Percentiles rank a stretch among this genome's conserved stretches.
Conservation (phyloP, 2,329 filamentous ascomycete genomes). For the Ceratocystis harringtonii region DNA sequence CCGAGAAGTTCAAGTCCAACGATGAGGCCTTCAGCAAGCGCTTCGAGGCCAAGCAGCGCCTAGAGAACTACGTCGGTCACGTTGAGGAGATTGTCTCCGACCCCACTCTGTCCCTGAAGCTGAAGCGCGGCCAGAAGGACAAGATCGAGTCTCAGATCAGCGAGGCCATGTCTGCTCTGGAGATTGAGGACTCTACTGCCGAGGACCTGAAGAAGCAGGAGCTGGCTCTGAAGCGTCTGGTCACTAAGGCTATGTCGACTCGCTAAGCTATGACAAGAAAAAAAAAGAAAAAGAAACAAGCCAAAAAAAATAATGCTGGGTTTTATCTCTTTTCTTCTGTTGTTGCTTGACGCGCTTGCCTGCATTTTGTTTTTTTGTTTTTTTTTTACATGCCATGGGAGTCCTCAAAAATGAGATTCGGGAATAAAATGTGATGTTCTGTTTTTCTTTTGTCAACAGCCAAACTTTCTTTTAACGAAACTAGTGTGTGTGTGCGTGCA, state of each 20-base stretch:
- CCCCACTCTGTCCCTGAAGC: slow-evolving; percentile 86
- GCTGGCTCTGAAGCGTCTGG: slow-evolving; percentile 88
- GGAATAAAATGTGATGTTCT: slow-evolving; percentile 26
- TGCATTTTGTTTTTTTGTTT: slow-evolving; percentile 18
- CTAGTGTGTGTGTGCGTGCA: neutral
- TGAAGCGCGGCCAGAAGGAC: slow-evolving; percentile 98
- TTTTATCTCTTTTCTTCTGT: slow-evolving; percentile 14
- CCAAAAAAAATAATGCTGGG: slow-evolving; percentile 11
- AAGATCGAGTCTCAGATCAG: slow-evolving; percentile 96
- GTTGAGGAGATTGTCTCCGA: slow-evolving; percentile 98
- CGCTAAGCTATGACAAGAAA: slow-evolving; percentile 41
- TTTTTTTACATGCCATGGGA: slow-evolving; percentile 23
- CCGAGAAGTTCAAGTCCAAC: slow-evolving; percentile 95
- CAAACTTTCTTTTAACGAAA: neutral
- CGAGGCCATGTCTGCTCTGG: slow-evolving; percentile 94
- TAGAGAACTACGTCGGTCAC: slow-evolving; percentile 96
- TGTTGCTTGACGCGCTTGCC: slow-evolving; percentile 3
- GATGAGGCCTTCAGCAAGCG: slow-evolving; percentile 99
- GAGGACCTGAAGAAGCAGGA: slow-evolving; percentile 99
- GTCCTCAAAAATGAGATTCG: slow-evolving; percentile 23
- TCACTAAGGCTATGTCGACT: slow-evolving; percentile 96
- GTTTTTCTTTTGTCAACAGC: slow-evolving; percentile 22
- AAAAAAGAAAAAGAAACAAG: slow-evolving; percentile 9
- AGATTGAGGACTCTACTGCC: slow-evolving; percentile 78
- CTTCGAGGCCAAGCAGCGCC: slow-evolving; percentile 97